These are phyloP conservation scores for Wallacemonas collosoma DNA, from an alignment of 208 protist genomes.

Conservation along the genomic window DNA sequence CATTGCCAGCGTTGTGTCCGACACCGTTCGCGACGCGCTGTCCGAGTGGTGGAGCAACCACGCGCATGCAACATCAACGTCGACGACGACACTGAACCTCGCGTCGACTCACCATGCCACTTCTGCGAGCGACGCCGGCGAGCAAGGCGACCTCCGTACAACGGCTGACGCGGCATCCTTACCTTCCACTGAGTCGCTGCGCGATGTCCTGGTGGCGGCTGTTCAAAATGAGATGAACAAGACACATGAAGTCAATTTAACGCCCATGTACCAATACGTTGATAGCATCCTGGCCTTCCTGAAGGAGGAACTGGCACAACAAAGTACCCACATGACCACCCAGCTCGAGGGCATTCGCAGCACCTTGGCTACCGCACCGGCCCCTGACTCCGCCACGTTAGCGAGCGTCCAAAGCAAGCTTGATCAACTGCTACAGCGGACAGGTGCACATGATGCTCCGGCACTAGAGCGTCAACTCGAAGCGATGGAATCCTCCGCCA, in stretches of 20 bases:
- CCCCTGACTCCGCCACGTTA: conserved; percentile 1
- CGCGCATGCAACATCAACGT: neutral
- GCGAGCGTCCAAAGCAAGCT: conserved; percentile 7
- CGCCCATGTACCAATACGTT: conserved; percentile 80
- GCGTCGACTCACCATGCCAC: neutral
- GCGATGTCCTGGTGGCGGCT: conserved; percentile 42
- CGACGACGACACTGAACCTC: neutral
- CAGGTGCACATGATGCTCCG: neutral
- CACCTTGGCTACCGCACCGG: neutral
- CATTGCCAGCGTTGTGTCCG: conserved; percentile 11
- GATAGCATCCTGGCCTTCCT: conserved; percentile 68
- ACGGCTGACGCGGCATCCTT: neutral
- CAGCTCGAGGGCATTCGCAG: conserved; percentile 23
- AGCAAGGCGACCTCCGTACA: too few species aligned
- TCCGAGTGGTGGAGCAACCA: neutral
- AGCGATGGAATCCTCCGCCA: conserved; percentile 14
- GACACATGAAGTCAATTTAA: conserved; percentile 71
- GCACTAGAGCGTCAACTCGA: conserved; percentile 3
- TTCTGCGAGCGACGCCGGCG: neutral
- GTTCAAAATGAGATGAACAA: conserved; percentile 58
- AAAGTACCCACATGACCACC: conserved; percentile 22
- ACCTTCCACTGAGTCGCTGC: conserved; percentile 28
- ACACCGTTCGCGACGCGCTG: conserved; percentile 10
- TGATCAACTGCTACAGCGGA: conserved; percentile 1
- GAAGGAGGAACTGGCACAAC: conserved; percentile 41